These are phyloP conservation scores for Areca catechu DNA, from an alignment of 176 grass and related monocot genomes.

Conservation along the genomic window DNA sequence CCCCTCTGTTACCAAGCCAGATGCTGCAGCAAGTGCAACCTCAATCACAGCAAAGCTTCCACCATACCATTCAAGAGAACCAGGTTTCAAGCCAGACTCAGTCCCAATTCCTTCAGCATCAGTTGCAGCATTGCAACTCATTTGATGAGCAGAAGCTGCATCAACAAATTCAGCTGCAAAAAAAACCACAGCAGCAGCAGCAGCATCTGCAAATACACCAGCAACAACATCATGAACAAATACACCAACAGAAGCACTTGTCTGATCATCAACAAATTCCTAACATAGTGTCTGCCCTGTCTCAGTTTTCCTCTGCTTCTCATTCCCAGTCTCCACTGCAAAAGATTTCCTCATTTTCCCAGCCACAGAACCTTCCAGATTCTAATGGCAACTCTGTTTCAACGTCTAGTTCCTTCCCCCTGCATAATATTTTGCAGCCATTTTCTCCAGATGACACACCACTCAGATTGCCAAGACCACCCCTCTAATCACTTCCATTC, in stretches of 20 bases:
- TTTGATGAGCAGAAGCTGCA: slow-evolving; percentile 4
- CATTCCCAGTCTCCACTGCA: slow-evolving; percentile 45
- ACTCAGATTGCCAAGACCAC: slow-evolving; percentile 50
- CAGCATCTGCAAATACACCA: slow-evolving; percentile 16
- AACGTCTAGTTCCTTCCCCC: slow-evolving; percentile 27
- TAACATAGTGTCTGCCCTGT: slow-evolving; percentile 33
- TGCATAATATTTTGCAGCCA: slow-evolving; percentile 47
- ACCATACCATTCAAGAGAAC: slow-evolving; percentile 38
- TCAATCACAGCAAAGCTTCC: slow-evolving; percentile 49
- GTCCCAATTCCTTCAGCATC: slow-evolving; percentile 7
- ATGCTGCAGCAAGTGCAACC: slow-evolving; percentile 52
- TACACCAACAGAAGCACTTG: slow-evolving; percentile 21
- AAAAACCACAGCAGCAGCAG: neutral
- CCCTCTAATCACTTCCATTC: slow-evolving; percentile 32
- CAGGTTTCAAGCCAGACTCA: slow-evolving; percentile 38
- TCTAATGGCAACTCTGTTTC: slow-evolving; percentile 47
- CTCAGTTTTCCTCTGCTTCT: slow-evolving; percentile 26
- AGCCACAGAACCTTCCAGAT: slow-evolving; percentile 52
- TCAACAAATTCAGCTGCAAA: neutral
- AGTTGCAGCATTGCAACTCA: slow-evolving; percentile 33
- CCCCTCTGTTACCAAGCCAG: slow-evolving; percentile 41
- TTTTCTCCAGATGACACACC: slow-evolving; percentile 57
- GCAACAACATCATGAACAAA: slow-evolving; percentile 54
- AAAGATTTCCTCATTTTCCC: slow-evolving; percentile 35
- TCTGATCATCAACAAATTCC: slow-evolving; percentile 37